Base-by-base conservation (phyloP, 805 yeast species). In the Candida ovalis region DNA sequence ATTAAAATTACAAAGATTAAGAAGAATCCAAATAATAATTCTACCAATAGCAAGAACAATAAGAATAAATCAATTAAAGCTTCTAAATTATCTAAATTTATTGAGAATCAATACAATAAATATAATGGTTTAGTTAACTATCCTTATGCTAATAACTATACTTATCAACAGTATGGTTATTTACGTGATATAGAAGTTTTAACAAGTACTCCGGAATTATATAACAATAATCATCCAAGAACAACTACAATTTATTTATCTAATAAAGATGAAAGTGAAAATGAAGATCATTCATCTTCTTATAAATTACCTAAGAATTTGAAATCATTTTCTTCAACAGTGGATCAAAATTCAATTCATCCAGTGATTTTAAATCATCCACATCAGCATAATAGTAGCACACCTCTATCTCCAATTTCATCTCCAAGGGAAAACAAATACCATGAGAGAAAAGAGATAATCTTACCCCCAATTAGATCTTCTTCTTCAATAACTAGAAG, bases 141-240 rank as follows among this genome's bases (percentile, higher is more conserved):
- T 57, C 83, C 83, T 3, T 78, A 73, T 60, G 77, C 77, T 53
- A 73, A 75, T 23, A 76, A 77, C 55, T 77, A 77, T 58, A 72
- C 78, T 17, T 76, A 76, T 56, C 72, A 76, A 58, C 67, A 70
- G 47, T 58, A 70, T 44, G 77, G 81, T 2, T 77, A 76, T 54
- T 61, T 76, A 58, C 69, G 67, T 37, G 82, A 78, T 58, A 74
- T 77, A 41, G 74, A 74, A 45, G 59, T 64, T 50, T 75, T 75
- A 52, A 78, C 79, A 5, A 76, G 74, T 49, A 71, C 75, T 49
- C 65, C 78, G 49, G 76, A 74, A 50, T 66, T 75, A 50, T 78
- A 79, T 24, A 73, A 69, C 47, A 64, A 71, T 5, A 64, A 71
- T 5, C 64, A 71, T 47, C 52, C 54, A 15, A 58, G 45, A 41